Base-by-base conservation (phyloP, 1,284 basidiomycete genomes). In the Malassezia obtusa region DNA sequence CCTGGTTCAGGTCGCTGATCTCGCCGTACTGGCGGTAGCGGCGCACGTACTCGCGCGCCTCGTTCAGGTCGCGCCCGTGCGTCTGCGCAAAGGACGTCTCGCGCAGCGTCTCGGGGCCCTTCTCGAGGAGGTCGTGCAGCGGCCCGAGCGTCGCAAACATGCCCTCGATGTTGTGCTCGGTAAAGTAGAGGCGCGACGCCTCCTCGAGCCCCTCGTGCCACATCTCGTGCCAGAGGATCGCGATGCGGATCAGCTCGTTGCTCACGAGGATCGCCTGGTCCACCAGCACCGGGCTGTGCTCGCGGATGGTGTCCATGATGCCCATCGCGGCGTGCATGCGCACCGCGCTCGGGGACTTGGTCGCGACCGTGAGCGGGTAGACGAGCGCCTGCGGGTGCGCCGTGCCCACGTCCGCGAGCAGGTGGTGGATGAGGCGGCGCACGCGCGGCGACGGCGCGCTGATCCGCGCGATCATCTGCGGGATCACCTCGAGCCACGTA, bases 121-220 rank as follows among this genome's bases (percentile, higher is more conserved):
- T 82, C 75, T 95, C 92, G 21, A 99, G 79, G 77, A 91, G 81
- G 53, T 94, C 88, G 67, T 99, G 94, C 60, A 98, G 77, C 2
- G 92, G 92, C 65, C 94, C 89, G 53, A 99, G 77, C 17, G 84
- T 87, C 30, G 85, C 85, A 70, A 96, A 96, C 94, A 99, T 98
- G 15, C 87, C 94, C 62, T 91, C 88, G n/a, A 92, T 86, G 74
- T 99, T 96, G 74, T 91, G 89, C 68, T 98, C 94, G 17, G 89
- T 94, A 78, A 92, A 98, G 78, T 92, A 99, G 45, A 92, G 79
- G 47, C 94, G 82, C 11, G 91, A 96, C 2, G 94, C 94, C 75
- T 99, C 94, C 76, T 98, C 94, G 21, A 99, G 79, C 12, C 89
- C 91, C 77, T 99, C 94, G 68, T 96, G 90, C 94, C 94, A 99